phyloP scores from a whole-genome alignment of 805 yeast species.

The Candida namnaoensis region DNA sequence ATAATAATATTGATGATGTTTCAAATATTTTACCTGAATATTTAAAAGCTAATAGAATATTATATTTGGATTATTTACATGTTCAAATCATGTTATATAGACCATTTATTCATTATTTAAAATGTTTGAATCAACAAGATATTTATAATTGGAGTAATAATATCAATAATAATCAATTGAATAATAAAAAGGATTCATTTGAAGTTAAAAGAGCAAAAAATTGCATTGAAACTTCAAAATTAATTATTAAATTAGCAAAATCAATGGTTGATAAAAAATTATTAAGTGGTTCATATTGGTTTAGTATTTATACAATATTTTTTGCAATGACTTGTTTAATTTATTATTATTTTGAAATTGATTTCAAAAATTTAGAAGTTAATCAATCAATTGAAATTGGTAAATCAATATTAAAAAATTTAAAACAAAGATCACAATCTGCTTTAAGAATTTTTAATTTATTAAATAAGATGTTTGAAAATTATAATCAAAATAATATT shows the following conservation, averaged over 20 bases:
- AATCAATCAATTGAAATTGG: constrained; percentile 75
- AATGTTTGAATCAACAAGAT: constrained; percentile 22
- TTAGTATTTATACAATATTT: constrained; percentile 87
- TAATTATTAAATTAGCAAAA: constrained; percentile 71
- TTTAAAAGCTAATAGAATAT: constrained; percentile 64
- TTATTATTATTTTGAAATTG: constrained; percentile 46
- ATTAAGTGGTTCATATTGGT: constrained; percentile 88
- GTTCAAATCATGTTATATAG: constrained; percentile 80
- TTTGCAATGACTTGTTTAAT: constrained; percentile 85
- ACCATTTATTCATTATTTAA: constrained; percentile 69
- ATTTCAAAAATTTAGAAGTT: constrained; percentile 40
- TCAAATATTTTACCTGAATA: constrained; percentile 31
- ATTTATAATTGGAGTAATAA: constrained; percentile 44
- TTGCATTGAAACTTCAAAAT: constrained; percentile 77
- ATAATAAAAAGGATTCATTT: constrained; percentile 19
- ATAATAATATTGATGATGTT: constrained; percentile 4
- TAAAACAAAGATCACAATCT: constrained; percentile 68
- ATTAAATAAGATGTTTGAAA: constrained; percentile 69
- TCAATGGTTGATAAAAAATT: constrained; percentile 67
- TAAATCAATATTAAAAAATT: constrained; percentile 54
- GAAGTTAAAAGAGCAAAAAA: constrained; percentile 73
- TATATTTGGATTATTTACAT: constrained; percentile 69
- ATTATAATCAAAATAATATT: constrained; percentile 65
- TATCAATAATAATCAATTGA: constrained; percentile 39
- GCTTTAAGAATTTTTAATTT: constrained; percentile 76